phyloP scores from a whole-genome alignment of 805 yeast genomes.

The Pichia eremophila region DNA sequence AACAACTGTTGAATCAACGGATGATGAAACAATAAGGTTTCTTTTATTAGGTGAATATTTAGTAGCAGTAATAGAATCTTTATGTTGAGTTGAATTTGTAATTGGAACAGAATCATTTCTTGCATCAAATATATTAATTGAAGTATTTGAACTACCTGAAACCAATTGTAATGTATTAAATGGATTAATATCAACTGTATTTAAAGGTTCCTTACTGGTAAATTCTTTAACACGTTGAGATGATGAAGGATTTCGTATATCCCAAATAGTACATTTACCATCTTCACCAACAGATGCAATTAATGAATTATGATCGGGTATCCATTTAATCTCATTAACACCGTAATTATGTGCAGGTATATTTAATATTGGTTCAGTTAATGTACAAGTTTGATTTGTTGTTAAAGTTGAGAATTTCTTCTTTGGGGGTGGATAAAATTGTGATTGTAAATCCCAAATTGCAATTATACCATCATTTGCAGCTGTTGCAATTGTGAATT shows the following conservation, averaged over 20 bases:
- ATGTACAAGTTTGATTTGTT: slow-evolving; percentile 6
- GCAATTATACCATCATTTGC: slow-evolving; percentile 56
- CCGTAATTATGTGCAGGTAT: slow-evolving; percentile 35
- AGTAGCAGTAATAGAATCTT: slow-evolving; percentile 49
- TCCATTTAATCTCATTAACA: slow-evolving; percentile 68
- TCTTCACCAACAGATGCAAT: slow-evolving; percentile 65
- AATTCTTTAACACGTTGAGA: slow-evolving; percentile 12
- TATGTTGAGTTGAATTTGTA: slow-evolving; percentile 29
- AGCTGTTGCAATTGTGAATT: slow-evolving; percentile 53
- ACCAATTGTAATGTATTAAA: slow-evolving; percentile 48
- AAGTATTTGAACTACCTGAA: slow-evolving; percentile 57
- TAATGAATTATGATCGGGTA: slow-evolving; percentile 48
- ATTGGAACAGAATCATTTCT: slow-evolving; percentile 33
- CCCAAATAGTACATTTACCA: slow-evolving; percentile 40
- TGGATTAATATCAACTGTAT: slow-evolving; percentile 53
- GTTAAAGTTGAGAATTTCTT: slow-evolving; percentile 7
- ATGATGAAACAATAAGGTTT: slow-evolving; percentile 54
- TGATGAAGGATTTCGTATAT: slow-evolving; percentile 32
- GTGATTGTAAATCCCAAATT: slow-evolving; percentile 51
- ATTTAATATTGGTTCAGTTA: slow-evolving; percentile 11
- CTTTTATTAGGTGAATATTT: slow-evolving; percentile 62
- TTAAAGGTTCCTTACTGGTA: slow-evolving; percentile 23
- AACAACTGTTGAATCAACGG: slow-evolving; percentile 55
- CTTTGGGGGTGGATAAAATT: slow-evolving; percentile 10
- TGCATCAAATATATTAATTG: slow-evolving; percentile 54